phyloP scores from a whole-genome alignment of 164 flowering plant species.

The Vitis rupestris region DNA sequence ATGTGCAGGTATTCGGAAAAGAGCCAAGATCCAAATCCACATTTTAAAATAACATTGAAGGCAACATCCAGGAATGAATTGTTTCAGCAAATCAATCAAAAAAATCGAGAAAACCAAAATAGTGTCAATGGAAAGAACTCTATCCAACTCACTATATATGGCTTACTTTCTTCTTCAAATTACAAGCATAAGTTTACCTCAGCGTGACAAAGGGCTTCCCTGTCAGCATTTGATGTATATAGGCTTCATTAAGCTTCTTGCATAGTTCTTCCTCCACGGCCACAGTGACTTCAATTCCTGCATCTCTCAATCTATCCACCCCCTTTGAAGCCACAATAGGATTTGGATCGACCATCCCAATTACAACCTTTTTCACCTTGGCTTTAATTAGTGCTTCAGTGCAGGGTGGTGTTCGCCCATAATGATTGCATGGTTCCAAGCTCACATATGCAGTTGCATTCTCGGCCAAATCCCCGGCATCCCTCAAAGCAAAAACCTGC shows the following conservation, averaged over 20 bases:
- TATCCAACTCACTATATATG: not conserved
- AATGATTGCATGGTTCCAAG: constrained; percentile 95
- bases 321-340: constrained; percentile 92
- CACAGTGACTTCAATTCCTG: constrained; percentile 75
- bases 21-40: no score
- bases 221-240: constrained; percentile 73
- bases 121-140: not conserved
- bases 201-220: constrained; percentile 79
- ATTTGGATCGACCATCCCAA: constrained; percentile 98
- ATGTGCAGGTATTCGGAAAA: no score
- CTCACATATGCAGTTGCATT: constrained; percentile 92
- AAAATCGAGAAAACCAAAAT: not conserved
- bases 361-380: constrained; percentile 82
- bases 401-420: constrained; percentile 95
- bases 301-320: constrained; percentile 54
- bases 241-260: constrained; percentile 78
- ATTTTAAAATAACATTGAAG: no score
- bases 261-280: constrained; percentile 89
- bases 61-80: no score
- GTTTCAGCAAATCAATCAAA: not conserved
- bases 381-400: constrained; percentile 87
- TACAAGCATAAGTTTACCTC: constrained; percentile 38
- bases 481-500: constrained; percentile 89
- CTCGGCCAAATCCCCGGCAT: constrained; percentile 84
- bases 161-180: not conserved